Base-by-base conservation (phyloP, 1,139 yeast species). In the Suhomyces kunorum region DNA sequence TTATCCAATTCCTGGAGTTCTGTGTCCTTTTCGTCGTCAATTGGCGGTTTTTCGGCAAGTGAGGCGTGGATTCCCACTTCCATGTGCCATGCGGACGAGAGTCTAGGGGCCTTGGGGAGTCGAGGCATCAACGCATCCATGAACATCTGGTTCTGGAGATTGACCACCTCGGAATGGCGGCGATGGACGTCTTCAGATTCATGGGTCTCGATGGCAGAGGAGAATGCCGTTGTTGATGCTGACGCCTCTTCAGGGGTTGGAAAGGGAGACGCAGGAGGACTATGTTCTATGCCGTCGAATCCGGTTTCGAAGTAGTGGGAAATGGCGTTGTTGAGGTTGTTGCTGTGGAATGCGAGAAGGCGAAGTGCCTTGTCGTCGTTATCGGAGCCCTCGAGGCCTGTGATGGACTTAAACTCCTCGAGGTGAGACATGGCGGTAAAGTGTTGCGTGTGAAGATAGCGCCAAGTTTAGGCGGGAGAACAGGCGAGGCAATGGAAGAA, bases 221-320 rank as follows among this genome's bases (percentile, higher is more conserved):
- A 22, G 15, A 35, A 28, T 11, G 44, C 37, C 14, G 40, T n/a
- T 11, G 12, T 8, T 9, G 28, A 22, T 14, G 20, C 27, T 15
- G 11, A 14, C 11, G 26, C 23, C 14, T 31, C 26, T 2, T 6
- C n/a, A 14, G 34, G 11, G 22, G 22, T 8, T 6, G 34, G 27
- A n/a, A n/a, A n/a, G n/a, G 36, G 24, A 5, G 25, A 26, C n/a
- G 28, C 19, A 6, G 15, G 12, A 6, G 43, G 43, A 14, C 33
- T 23, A n/a, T 41, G 24, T 8, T 35, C 42, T 28, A 63, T 53
- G 23, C 61, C 47, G 2, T 64, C 66, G 44, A 71, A 70, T 27
- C 80, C 78, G 12, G 68, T 61, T 46, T 79, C 84, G 48, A 78
- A 77, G 51, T 64, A 79, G 38, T 71, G 61, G 8, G 75, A 68